phyloP scores from a whole-genome alignment of 352 stramenopile species.

The Pythium insidiosum region DNA sequence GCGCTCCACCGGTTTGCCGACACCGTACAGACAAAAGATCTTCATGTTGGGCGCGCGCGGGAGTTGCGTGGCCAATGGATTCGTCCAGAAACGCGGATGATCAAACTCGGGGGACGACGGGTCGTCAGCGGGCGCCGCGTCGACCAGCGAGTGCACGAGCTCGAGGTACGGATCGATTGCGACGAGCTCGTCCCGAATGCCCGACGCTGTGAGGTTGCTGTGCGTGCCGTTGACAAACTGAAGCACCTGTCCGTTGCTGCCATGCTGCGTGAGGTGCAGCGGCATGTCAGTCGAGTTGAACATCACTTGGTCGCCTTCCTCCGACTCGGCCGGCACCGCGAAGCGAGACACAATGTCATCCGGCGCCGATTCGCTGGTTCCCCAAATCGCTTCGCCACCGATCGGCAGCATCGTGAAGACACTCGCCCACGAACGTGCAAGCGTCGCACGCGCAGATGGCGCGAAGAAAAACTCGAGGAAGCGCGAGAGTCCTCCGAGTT shows the following conservation, averaged over 20 bases:
- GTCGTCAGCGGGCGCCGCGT: constrained; percentile 37
- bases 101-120: constrained; percentile 43
- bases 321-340: constrained; percentile 23
- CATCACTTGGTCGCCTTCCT: constrained; percentile 12
- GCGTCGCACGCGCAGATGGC: constrained; percentile 33
- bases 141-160: constrained; percentile 31
- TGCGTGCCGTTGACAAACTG: constrained; percentile 43
- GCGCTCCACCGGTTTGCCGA: constrained; percentile 85
- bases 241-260: constrained; percentile 40
- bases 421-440: constrained; percentile 70
- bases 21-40: constrained; percentile 93
- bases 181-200: constrained; percentile 37
- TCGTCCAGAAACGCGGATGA: constrained; percentile 72
- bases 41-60: constrained; percentile 89
- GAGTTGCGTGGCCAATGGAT: constrained; percentile 80
- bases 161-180: constrained; percentile 39
- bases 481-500: constrained; percentile 81
- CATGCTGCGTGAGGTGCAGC: constrained; percentile 32
- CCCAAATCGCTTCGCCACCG: constrained; percentile 89
- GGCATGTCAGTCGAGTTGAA: constrained; percentile 25
- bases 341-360: constrained; percentile 63
- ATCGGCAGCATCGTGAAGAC: constrained; percentile 91
- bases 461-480: constrained; percentile 82
- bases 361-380: constrained; percentile 31
- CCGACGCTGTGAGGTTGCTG: constrained; percentile 45